These are phyloP conservation scores for Penicillium roqueforti DNA, from an alignment of 495 filamentous ascomycete genomes.

Conservation along the genomic window DNA sequence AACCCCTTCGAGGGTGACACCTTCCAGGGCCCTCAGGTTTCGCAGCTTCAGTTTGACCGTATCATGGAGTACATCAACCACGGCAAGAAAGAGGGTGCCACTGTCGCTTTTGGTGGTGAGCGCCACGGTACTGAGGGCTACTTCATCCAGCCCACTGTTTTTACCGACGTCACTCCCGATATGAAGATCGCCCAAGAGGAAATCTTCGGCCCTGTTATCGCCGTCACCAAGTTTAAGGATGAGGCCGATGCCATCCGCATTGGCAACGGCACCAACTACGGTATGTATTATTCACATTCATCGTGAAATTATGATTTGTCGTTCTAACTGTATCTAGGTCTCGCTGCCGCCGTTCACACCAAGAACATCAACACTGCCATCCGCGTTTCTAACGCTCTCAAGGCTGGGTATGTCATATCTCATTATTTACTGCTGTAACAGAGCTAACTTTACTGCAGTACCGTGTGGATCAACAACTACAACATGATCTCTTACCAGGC, in stretches of 20 bases:
- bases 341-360: constrained; percentile 92
- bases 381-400: constrained; percentile 74
- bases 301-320: not conserved
- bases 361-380: constrained; percentile 89
- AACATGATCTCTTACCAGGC: constrained; percentile 79
- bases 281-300: constrained; percentile 15
- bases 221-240: constrained; percentile 89
- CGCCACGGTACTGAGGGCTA: constrained; percentile 88
- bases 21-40: constrained; percentile 98
- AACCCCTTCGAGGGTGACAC: constrained; percentile 84
- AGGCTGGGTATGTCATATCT: constrained; percentile 55
- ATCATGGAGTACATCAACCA: constrained; percentile 97
- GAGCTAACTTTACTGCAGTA: constrained; percentile 38
- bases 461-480: constrained; percentile 94
- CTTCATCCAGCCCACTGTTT: constrained; percentile 98
- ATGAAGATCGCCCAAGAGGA: constrained; percentile 99
- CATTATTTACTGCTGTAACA: not conserved
- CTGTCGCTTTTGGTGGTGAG: constrained; percentile 76
- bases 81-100: constrained; percentile 85
- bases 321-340: constrained; percentile 42
- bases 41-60: constrained; percentile 89
- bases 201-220: constrained; percentile 95
- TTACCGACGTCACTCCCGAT: constrained; percentile 78
- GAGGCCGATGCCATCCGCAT: constrained; percentile 79
- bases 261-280: constrained; percentile 78